phyloP scores from a whole-genome alignment of 2,329 filamentous ascomycete species.

The Cordyceps cicadae region DNA sequence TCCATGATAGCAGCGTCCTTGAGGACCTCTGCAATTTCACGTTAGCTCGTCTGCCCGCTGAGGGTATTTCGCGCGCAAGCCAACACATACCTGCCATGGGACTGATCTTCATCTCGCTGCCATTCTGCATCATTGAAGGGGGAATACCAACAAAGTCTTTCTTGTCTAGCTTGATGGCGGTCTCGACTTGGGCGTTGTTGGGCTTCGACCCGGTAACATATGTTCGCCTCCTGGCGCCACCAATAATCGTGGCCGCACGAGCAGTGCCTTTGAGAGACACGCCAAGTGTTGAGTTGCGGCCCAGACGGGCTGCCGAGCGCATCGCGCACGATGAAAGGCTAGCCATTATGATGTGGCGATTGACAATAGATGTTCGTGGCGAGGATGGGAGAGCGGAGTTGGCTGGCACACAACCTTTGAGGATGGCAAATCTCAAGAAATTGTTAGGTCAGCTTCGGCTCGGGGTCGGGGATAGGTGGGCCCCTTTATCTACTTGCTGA shows the following conservation, averaged over 20 bases:
- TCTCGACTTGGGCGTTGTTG: conserved; percentile 75
- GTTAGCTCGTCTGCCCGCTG: conserved; percentile 10
- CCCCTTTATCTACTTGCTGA: background rate
- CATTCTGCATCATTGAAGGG: conserved; percentile 23
- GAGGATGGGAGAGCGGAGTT: conserved; percentile 7
- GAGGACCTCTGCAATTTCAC: conserved; percentile 52
- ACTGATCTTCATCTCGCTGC: conserved; percentile 56
- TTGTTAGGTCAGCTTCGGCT: conserved; percentile 15
- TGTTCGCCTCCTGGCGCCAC: conserved; percentile 38
- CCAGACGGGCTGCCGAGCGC: conserved; percentile 63
- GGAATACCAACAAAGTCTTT: conserved; percentile 62
- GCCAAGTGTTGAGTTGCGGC: conserved; percentile 33
- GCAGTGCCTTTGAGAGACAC: conserved; percentile 23
- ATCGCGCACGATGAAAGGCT: conserved; percentile 59
- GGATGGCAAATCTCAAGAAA: conserved; percentile 12
- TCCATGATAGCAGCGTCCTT: conserved; percentile 92
- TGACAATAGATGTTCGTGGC: conserved; percentile 11
- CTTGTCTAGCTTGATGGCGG: conserved; percentile 78
- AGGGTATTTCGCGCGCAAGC: background rate
- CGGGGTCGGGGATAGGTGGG: conserved; percentile 14
- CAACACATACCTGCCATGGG: conserved; percentile 52
- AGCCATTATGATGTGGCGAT: conserved; percentile 41
- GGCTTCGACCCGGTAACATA: conserved; percentile 82
- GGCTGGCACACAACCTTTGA: conserved; percentile 5
- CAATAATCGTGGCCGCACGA: conserved; percentile 22